Conservation (phyloP, 805 yeast genomes). For the Nakazawaea ishiwadae region DNA sequence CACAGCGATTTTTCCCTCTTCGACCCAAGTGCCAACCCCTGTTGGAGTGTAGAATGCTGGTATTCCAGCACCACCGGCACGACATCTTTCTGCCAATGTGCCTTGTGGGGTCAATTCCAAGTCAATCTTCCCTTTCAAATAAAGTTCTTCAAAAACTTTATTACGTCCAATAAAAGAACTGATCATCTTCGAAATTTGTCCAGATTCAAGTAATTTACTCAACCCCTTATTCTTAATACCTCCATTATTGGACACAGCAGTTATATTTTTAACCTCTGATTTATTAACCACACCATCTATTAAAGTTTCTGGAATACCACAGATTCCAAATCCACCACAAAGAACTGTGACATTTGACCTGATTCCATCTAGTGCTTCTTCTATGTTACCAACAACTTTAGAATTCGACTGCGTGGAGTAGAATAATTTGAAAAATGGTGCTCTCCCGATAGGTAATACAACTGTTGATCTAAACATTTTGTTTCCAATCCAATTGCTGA, state of each 20-base stretch:
- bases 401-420: neutral
- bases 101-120: conserved; percentile 49
- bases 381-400: conserved; percentile 15
- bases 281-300: conserved; percentile 31
- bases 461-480: no score
- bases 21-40: conserved; percentile 48
- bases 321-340: conserved; percentile 47
- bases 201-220: conserved; percentile 32
- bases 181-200: conserved; percentile 40
- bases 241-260: conserved; percentile 44
- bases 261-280: conserved; percentile 30
- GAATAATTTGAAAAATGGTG: no score
- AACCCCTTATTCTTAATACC: conserved; percentile 42
- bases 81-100: conserved; percentile 41
- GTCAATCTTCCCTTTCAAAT: conserved; percentile 37
- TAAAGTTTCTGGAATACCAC: conserved; percentile 43
- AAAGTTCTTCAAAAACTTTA: conserved; percentile 34
- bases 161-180: conserved; percentile 44
- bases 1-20: conserved; percentile 42
- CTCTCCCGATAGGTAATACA: no score
- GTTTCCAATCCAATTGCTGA: no score
- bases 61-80: conserved; percentile 45
- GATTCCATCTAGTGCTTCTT: conserved; percentile 29
- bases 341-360: conserved; percentile 28
- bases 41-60: conserved; percentile 48